Base-by-base conservation (phyloP, 768 basidiomycete genomes). In the Clitopilus hobsonii region DNA sequence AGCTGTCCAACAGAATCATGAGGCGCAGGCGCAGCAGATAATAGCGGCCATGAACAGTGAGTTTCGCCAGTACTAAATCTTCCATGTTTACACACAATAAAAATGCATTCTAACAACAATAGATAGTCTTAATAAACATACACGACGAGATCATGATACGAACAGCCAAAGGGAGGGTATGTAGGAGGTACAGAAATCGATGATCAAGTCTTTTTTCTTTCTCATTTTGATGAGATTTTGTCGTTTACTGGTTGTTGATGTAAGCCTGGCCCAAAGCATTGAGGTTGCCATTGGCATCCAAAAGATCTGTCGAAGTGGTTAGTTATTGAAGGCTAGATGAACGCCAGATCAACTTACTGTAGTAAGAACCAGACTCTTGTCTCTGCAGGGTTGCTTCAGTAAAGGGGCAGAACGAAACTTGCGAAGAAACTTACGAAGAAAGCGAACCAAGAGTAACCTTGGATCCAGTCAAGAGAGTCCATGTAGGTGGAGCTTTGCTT, bases 391-490 rank as follows among this genome's bases (percentile, higher is more conserved):
- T 11, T 36, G 22, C n/a, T n/a, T n/a, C n/a, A n/a, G n/a, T n/a
- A n/a, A n/a, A n/a, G n/a, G n/a, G n/a, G n/a, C n/a, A n/a, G n/a
- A n/a, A n/a, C n/a, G n/a, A n/a, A n/a, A n/a, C n/a, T n/a, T n/a
- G n/a, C n/a, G n/a, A n/a, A n/a, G n/a, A n/a, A n/a, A n/a, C 66
- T 59, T 52, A 65, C 64, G 51, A 58, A 59, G 36, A 56, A 63
- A n/a, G 75, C 78, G 57, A 79, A 79, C 78, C 76, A 80, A n/a
- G 76, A 69, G 56, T 78, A 79, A 5, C 76, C 69, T 54, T 79
- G 74, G 2, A 79, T 69, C 69, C 71, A 79, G 22, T 63, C 62
- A 2, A 76, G 70, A 11, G 56, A 54, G 30, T 79, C 75, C 70
- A 80, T 71, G 60, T 72, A 79, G 7, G 60, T 52, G 24, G 69